Conservation (phyloP, 2,329 filamentous ascomycete genomes). For the Trichophyton verrucosum region DNA sequence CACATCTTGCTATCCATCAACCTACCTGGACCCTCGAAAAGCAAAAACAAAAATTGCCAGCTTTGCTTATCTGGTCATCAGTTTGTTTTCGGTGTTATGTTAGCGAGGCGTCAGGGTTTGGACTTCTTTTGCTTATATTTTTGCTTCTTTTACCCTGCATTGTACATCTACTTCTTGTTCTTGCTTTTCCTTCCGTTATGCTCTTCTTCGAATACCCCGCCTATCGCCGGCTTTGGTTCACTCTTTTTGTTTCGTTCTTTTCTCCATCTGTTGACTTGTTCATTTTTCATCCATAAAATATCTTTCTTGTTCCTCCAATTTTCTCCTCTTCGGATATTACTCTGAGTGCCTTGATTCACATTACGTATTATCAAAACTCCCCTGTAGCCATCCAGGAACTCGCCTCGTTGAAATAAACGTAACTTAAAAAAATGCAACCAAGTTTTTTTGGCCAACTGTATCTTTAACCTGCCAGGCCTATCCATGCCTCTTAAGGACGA, state of each 20-base stretch:
- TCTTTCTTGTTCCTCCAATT: background rate
- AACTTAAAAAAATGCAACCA: background rate
- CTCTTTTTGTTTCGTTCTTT: background rate
- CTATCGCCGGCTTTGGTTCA: background rate
- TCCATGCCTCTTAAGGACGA: background rate
- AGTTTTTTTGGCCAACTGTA: background rate
- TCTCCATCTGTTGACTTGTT: background rate
- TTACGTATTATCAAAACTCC: background rate
- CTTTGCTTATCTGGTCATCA: background rate
- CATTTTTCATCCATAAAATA: background rate
- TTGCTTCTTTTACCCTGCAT: background rate
- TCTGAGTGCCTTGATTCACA: background rate
- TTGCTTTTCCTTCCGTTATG: background rate
- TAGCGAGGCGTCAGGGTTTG: background rate
- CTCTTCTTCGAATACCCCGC: background rate
- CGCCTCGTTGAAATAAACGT: background rate
- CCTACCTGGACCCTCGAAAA: background rate
- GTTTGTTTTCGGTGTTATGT: background rate
- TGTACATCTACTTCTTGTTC: background rate
- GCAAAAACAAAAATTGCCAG: background rate
- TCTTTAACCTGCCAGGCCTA: background rate
- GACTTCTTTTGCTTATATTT: background rate
- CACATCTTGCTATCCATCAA: background rate
- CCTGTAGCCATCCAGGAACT: background rate
- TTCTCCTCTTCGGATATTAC: background rate